Conservation (phyloP, 495 filamentous ascomycete species). For the Penicillium robsamsonii region DNA sequence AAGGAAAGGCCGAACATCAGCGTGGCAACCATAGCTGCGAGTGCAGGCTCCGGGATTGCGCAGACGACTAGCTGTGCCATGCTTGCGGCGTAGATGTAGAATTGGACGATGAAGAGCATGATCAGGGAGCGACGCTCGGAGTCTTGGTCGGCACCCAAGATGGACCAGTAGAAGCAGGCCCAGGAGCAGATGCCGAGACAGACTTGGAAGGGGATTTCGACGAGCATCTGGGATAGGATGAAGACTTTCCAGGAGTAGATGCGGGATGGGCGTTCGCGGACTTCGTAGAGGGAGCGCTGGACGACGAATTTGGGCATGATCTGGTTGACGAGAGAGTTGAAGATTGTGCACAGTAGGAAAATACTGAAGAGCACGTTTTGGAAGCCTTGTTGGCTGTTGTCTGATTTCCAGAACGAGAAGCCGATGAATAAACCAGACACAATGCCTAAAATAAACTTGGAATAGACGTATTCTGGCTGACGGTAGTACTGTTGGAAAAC, state of each 20-base stretch:
- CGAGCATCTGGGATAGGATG: slow-evolving; percentile 46
- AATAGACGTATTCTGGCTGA: slow-evolving; percentile 50
- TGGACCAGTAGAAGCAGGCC: slow-evolving; percentile 50
- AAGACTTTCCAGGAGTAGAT: slow-evolving; percentile 55
- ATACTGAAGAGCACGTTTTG: slow-evolving; percentile 81
- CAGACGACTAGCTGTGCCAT: slow-evolving; percentile 57
- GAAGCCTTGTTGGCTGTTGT: slow-evolving; percentile 68
- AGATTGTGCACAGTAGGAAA: slow-evolving; percentile 75
- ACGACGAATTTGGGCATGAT: slow-evolving; percentile 52
- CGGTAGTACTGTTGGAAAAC: slow-evolving; percentile 53
- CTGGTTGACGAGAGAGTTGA: slow-evolving; percentile 63
- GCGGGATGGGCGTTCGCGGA: slow-evolving; percentile 48
- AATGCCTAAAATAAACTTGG: slow-evolving; percentile 51
- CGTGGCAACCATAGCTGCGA: slow-evolving; percentile 53
- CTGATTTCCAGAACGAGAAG: slow-evolving; percentile 76
- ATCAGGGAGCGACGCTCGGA: slow-evolving; percentile 49
- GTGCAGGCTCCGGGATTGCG: slow-evolving; percentile 50
- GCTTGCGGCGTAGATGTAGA: slow-evolving; percentile 42
- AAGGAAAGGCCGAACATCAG: slow-evolving; percentile 55
- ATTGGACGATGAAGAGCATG: slow-evolving; percentile 49
- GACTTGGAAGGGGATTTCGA: slow-evolving; percentile 51
- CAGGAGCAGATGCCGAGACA: slow-evolving; percentile 43
- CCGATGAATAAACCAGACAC: slow-evolving; percentile 68
- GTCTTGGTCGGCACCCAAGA: slow-evolving; percentile 36
- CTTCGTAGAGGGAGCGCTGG: slow-evolving; percentile 49